phyloP scores from a whole-genome alignment of 208 protist species.

The Lotmaria passim region DNA sequence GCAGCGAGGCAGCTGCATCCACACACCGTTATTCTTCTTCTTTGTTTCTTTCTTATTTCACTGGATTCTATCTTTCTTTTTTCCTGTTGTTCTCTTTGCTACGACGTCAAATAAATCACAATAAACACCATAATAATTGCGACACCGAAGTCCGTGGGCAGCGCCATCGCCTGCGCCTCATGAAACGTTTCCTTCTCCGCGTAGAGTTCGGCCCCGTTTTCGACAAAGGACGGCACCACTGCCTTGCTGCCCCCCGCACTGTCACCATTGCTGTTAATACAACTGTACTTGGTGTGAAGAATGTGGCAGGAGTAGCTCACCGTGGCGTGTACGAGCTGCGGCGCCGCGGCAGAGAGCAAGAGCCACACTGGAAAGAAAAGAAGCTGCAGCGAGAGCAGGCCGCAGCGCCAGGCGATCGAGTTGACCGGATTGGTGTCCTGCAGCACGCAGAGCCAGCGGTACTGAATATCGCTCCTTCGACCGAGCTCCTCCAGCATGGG shows the following conservation, averaged over 20 bases:
- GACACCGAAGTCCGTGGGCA: conserved; percentile 68
- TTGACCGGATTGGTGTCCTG: conserved; percentile 46
- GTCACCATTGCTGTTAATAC: too few relatives aligned
- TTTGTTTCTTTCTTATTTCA: background rate
- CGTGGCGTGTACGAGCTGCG: conserved; percentile 81
- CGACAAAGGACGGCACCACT: conserved; percentile 57
- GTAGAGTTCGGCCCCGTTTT: conserved; percentile 40
- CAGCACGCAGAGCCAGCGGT: conserved; percentile 59
- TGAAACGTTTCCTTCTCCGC: conserved; percentile 53
- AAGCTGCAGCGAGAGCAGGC: conserved; percentile 55
- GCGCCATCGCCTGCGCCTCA: conserved; percentile 45
- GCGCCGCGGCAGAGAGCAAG: conserved; percentile 54
- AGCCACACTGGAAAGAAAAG: conserved; percentile 73
- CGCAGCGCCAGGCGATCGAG: conserved; percentile 54
- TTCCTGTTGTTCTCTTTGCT: background rate
- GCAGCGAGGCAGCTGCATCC: too few relatives aligned
- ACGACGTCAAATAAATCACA: conserved; percentile 57
- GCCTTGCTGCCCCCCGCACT: conserved; percentile 11
- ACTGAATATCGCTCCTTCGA: conserved; percentile 54
- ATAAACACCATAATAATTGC: conserved; percentile 61
- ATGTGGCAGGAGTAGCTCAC: conserved; percentile 71
- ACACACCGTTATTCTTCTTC: too few relatives aligned
- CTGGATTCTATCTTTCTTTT: background rate
- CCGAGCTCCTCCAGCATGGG: conserved; percentile 55
- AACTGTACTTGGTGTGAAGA: conserved; percentile 73